These are phyloP conservation scores for Solanum appendiculatum DNA, from an alignment of 257 asterid genomes.

Conservation along the genomic window DNA sequence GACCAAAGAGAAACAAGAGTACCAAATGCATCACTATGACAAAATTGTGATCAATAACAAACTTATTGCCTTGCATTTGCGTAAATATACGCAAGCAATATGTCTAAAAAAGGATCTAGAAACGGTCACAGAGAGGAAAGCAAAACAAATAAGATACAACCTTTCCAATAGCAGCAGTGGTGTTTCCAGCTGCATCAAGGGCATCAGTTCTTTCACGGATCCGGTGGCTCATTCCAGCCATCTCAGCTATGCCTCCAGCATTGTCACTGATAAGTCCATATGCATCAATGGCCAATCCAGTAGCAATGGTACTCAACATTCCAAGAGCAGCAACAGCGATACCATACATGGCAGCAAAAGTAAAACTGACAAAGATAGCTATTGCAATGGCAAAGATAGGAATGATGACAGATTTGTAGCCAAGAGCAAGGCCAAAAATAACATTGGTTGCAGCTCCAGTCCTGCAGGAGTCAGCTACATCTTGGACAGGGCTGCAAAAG, in stretches of 20 bases:
- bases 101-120: neutral
- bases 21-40: neutral
- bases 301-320: constrained; percentile 1
- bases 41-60: neutral
- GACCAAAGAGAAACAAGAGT: neutral
- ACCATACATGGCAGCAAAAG: constrained; percentile 87
- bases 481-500: constrained; percentile 45
- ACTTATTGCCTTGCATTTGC: neutral
- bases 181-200: constrained; percentile 90
- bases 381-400: constrained; percentile 22
- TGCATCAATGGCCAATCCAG: constrained; percentile 44
- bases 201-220: constrained; percentile 92
- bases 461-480: neutral
- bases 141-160: constrained; percentile 5
- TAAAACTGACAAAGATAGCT: constrained; percentile 66
- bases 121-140: neutral
- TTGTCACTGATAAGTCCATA: constrained; percentile 94
- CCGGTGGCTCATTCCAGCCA: constrained; percentile 91
- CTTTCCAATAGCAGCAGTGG: constrained; percentile 93
- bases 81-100: too few relatives aligned
- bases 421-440: neutral
- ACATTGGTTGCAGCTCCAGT: neutral
- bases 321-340: constrained; percentile 11
- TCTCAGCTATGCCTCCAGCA: constrained; percentile 23
- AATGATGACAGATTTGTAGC: neutral